phyloP scores from a whole-genome alignment of 805 yeast genomes.

The Millerago galiae region DNA sequence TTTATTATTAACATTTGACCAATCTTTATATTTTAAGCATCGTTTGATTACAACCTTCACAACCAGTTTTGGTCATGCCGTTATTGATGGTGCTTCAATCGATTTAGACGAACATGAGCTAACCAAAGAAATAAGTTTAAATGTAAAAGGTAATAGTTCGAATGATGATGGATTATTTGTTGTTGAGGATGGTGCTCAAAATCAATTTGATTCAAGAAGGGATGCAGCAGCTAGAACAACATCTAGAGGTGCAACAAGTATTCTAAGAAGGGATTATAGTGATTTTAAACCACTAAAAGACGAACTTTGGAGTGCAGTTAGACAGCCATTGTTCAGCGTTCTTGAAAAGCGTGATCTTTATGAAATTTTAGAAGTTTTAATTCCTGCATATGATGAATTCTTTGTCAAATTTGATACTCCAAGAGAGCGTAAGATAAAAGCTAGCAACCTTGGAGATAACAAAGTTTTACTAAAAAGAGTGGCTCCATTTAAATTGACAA shows the following conservation, averaged over 20 bases:
- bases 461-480: constrained; percentile 55
- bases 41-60: constrained; percentile 42
- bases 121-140: constrained; percentile 12
- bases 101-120: constrained; percentile 63
- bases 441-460: constrained; percentile 46
- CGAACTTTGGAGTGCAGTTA: constrained; percentile 65
- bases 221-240: constrained; percentile 62
- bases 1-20: constrained; percentile 48
- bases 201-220: constrained; percentile 44
- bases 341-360: constrained; percentile 56
- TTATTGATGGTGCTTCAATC: constrained; percentile 53
- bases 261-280: constrained; percentile 52
- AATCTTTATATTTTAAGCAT: constrained; percentile 44
- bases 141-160: neutral
- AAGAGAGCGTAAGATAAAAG: constrained; percentile 57
- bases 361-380: constrained; percentile 60
- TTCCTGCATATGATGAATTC: constrained; percentile 51
- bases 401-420: constrained; percentile 64
- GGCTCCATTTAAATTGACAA: constrained; percentile 23
- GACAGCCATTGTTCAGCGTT: constrained; percentile 52
- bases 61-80: constrained; percentile 56
- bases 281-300: constrained; percentile 49
- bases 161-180: constrained; percentile 37
- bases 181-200: constrained; percentile 46
- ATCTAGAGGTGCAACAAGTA: constrained; percentile 57